These are phyloP conservation scores for Firmiana major DNA, from an alignment of 345 rosid species.

Conservation along the genomic window DNA sequence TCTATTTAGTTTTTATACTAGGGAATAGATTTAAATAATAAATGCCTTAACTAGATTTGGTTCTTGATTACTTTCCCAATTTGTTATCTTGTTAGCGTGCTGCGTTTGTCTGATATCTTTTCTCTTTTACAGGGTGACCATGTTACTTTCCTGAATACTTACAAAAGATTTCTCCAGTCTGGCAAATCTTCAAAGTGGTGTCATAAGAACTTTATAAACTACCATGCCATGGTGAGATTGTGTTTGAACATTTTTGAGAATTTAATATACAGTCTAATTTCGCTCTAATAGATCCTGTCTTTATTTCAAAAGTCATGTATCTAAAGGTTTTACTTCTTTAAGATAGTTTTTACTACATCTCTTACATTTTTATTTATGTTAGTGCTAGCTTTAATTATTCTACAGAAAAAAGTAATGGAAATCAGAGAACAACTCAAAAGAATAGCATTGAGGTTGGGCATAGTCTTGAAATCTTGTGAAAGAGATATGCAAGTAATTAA, in stretches of 20 bases:
- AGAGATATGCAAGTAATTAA: conserved; percentile 60
- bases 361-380: background rate
- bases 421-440: conserved; percentile 63
- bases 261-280: background rate
- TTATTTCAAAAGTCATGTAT: background rate
- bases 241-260: conserved; percentile 11
- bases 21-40: background rate
- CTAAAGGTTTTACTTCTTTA: background rate
- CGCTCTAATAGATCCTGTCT: background rate
- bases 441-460: conserved; percentile 73
- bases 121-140: conserved; percentile 75
- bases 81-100: background rate
- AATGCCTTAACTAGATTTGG: background rate
- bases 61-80: background rate
- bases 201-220: conserved; percentile 71
- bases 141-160: conserved; percentile 81
- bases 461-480: conserved; percentile 72
- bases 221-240: conserved; percentile 76
- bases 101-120: background rate
- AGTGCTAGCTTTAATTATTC: background rate
- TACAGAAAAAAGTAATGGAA: conserved; percentile 77
- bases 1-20: background rate
- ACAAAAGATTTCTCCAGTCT: conserved; percentile 87
- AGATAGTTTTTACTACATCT: conserved; percentile 2
- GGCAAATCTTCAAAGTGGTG: conserved; percentile 86